Conservation (phyloP, 176 grass and related monocot genomes). For the Saccharum officinarum region DNA sequence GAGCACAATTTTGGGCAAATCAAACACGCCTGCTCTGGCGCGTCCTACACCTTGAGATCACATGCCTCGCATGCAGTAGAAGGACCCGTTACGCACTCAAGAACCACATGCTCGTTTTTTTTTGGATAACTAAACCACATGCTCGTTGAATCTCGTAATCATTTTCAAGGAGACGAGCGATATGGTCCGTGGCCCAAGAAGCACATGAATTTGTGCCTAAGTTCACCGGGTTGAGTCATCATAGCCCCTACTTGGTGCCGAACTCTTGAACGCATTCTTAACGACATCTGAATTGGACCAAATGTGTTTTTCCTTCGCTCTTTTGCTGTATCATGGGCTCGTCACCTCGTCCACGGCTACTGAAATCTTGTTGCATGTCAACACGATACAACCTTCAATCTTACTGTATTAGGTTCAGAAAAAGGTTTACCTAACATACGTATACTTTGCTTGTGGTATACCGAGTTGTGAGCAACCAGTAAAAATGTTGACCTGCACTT, state of each 20-base stretch:
- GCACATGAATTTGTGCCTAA: background rate
- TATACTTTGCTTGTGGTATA: background rate
- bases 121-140: background rate
- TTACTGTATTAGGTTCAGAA: background rate
- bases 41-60: background rate
- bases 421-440: background rate
- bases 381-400: background rate
- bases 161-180: background rate
- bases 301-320: background rate
- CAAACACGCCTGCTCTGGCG: background rate
- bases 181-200: background rate
- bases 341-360: background rate
- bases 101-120: background rate
- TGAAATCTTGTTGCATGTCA: background rate
- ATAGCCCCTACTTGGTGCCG: background rate
- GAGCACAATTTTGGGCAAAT: background rate
- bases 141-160: background rate
- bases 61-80: background rate
- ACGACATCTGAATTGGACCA: background rate
- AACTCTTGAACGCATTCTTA: conserved; percentile 9
- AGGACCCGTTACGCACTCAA: background rate
- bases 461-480: background rate
- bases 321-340: background rate
- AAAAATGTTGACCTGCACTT: background rate
- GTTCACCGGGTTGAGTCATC: background rate